phyloP scores from a whole-genome alignment of 2,329 filamentous ascomycete genomes.

The Colletotrichum sp. region DNA sequence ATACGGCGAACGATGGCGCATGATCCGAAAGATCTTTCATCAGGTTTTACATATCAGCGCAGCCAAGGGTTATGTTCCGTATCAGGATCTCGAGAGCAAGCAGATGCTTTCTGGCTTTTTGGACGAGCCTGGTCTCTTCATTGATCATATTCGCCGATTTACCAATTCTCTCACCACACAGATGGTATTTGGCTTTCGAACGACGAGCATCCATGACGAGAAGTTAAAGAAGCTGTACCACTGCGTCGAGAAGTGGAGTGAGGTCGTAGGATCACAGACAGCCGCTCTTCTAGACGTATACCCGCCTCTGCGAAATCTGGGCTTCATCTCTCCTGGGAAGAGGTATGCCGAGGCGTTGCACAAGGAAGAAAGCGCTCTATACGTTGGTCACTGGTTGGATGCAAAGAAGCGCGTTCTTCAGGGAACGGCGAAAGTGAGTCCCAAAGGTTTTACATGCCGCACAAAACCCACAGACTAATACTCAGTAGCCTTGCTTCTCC shows the following conservation, averaged over 20 bases:
- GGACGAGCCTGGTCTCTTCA: constrained; percentile 41
- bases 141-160: constrained; percentile 52
- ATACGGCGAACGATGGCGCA: constrained; percentile 11
- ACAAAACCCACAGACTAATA: neutral
- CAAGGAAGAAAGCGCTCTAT: constrained; percentile 16
- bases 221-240: constrained; percentile 49
- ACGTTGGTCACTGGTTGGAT: constrained; percentile 18
- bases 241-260: constrained; percentile 34
- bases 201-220: constrained; percentile 42
- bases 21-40: constrained; percentile 35
- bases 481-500: constrained; percentile 30
- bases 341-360: constrained; percentile 40
- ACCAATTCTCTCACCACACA: constrained; percentile 53
- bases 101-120: constrained; percentile 44
- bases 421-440: constrained; percentile 15
- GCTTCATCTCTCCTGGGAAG: constrained; percentile 1
- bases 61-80: constrained; percentile 43
- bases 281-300: constrained; percentile 52
- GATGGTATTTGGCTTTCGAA: constrained; percentile 55
- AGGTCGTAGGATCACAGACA: constrained; percentile 42
- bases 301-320: constrained; percentile 36
- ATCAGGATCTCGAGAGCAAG: constrained; percentile 46
- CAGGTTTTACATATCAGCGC: constrained; percentile 40
- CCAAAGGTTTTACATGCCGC: neutral
- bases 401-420: constrained; percentile 16